phyloP scores from a whole-genome alignment of 306 rosid genomes.

The Vachellia pachyceras region DNA sequence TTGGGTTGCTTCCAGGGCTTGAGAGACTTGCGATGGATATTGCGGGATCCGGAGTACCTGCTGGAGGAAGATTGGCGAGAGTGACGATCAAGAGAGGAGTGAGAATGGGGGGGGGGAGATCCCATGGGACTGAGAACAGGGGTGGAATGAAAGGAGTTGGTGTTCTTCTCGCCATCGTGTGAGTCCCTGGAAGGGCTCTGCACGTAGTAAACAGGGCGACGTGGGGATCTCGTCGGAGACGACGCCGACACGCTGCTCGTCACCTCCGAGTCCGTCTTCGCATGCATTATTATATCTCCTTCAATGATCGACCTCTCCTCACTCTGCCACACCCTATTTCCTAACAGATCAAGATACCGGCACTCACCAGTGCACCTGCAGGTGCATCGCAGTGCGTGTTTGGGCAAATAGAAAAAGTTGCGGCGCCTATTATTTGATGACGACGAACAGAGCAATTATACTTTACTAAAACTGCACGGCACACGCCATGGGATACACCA shows the following conservation, averaged over 20 bases:
- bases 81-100: constrained; percentile 81
- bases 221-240: constrained; percentile 88
- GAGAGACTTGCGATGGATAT: constrained; percentile 52
- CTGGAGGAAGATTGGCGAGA: constrained; percentile 85
- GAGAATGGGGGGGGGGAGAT: constrained; percentile 97
- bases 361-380: background rate
- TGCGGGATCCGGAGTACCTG: constrained; percentile 90
- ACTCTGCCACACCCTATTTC: background rate
- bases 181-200: constrained; percentile 96
- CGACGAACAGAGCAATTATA: background rate
- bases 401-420: background rate
- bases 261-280: constrained; percentile 94
- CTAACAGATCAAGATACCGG: background rate
- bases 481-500: background rate
- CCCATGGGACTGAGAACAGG: constrained; percentile 88
- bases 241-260: constrained; percentile 89
- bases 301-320: background rate
- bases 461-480: constrained; percentile 14
- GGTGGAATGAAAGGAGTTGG: constrained; percentile 91
- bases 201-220: constrained; percentile 86
- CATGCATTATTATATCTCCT: constrained; percentile 58
- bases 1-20: constrained; percentile 81
- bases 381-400: background rate
- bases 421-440: background rate
- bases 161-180: constrained; percentile 95